Evolutionary conservation across 192 early-diverging fungal genomes (phyloP), one percentile per base, ranked within the genome.

Genomic region (Phlyctochytrium arcticum): DNA sequence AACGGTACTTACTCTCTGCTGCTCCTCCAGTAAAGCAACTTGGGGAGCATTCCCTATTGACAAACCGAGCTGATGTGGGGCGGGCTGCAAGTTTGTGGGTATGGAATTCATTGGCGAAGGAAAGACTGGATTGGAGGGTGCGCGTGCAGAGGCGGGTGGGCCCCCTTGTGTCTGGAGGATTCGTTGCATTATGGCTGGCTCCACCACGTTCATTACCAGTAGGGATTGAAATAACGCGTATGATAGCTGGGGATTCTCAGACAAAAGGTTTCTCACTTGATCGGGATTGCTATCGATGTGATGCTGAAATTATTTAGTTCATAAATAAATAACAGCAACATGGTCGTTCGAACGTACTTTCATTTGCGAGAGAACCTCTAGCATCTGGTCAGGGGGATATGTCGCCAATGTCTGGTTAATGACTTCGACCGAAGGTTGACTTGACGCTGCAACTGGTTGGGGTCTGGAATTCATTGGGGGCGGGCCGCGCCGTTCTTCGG

Each of bases 181-280:
- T 32, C 17, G 26, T 34, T n/a, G 32, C 27, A 57, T 57, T 0
- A 33, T 35, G 7, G 26, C 32, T 35, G 78, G 78, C 68, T 93
- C 91, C 19, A 93, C 87, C 19, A 92, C 69, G 59, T 89, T 89
- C 81, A 89, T 87, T 59, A 86, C 79, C 7, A 91, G 49, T 65
- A 95, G 80, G 15, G 86, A 83, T 69, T 93, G 91, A 64, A 95
- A 92, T 27, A 93, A 67, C 3, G 89, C 90, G 74, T 92, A 95
- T 5, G 90, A 74, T 0, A 92, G 68, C 65, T 89, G 90, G 23
- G 92, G 92, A 61, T 95, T 90, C n/a, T 75, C 58, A 6, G 69
- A 72, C n/a, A 95, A 72, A 3, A 93, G 71, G 6, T 80, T 68
- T 44, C 81, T 83, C 6, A 87, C 83, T 56, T 85, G 76, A n/a